Base-by-base conservation (phyloP, 306 rosid species). In the Quercus glauca region DNA sequence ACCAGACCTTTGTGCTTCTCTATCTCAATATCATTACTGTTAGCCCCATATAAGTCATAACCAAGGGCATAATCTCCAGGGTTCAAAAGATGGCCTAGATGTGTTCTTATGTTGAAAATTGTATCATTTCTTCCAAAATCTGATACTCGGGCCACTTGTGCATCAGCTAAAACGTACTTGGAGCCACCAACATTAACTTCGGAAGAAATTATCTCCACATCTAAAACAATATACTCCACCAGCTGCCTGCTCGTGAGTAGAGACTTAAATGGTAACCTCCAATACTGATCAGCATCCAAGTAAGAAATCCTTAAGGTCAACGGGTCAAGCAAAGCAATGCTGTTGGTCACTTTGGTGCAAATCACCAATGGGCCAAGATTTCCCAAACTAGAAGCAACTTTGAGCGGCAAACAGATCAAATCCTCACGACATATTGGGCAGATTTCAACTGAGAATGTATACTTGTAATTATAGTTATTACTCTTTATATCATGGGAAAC, bases 41-140 rank as follows among this genome's bases (percentile, higher is more conserved):
- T 91, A 37, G 90, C 85, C 51, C 73, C 79, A 26, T 85, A 86
- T 1, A 91, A 56, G 74, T 91, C 98, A 74, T 88, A 93, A 74
- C 98, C 97, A 80, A 93, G 87, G 71, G 94, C 98, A 79, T 83
- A 72, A 86, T 93, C 98, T 55, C 97, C 97, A 1, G 88, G 89
- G 79, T 51, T 90, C 61, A 93, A 78, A 65, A 87, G 83, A 87
- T 87, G 89, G 58, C 97, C 98, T 4, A 93, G 79, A 90, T 90
- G 97, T 15, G 94, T 93, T 84, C 61, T 93, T 80, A 90, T 82
- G 72, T 63, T 73, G 88, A 93, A 93, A 57, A 81, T 86, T 5
- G 83, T 88, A 73, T 90, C 97, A 43, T 91, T 93, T 87, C 86
- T 90, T 37, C 98, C 94, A 71, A 86, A 89, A 86, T 91, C 93